A percentile compares a stretch with the other conserved stretches of the same genome.
Evolutionary conservation across 176 grass and related monocot genomes (phyloP).

Genomic region (Carex scoparia): DNA sequence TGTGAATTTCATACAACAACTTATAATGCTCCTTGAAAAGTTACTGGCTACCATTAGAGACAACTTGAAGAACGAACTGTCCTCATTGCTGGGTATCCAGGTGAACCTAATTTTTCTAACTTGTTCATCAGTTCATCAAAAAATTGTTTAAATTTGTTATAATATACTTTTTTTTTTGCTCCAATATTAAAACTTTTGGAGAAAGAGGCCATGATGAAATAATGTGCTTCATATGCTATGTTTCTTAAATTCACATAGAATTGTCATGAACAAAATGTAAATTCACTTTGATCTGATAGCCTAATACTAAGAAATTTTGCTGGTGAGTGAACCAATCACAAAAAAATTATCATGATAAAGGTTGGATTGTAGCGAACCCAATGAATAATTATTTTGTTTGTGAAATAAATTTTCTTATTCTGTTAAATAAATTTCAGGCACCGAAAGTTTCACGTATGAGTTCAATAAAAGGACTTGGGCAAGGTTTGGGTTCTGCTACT

Average conservation of each 20-base stretch:
- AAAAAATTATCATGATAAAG: not conserved
- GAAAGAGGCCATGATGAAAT: not conserved
- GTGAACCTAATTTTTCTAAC: constrained; percentile 29
- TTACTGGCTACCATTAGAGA: constrained; percentile 77
- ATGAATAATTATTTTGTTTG: not conserved
- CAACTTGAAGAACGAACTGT: constrained; percentile 74
- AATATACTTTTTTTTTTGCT: not conserved
- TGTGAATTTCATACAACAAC: constrained; percentile 64
- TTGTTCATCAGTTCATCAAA: not conserved
- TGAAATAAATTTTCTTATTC: not conserved
- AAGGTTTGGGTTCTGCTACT: constrained; percentile 18
- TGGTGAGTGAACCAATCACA: not conserved
- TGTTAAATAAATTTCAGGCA: constrained; percentile 12
- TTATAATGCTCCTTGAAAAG: constrained; percentile 84
- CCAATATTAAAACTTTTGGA: not conserved
- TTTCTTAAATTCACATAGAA: not conserved
- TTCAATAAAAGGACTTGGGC: constrained; percentile 18
- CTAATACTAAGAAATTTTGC: not conserved
- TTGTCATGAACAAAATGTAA: not conserved
- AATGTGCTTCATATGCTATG: not conserved
- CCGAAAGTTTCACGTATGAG: constrained; percentile 13
- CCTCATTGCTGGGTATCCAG: constrained; percentile 76
- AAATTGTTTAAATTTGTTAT: not conserved
- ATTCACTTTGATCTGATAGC: not conserved
- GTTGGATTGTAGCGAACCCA: not conserved